phyloP scores from a whole-genome alignment of 257 asterid genomes.

The Primulina tabacum region DNA sequence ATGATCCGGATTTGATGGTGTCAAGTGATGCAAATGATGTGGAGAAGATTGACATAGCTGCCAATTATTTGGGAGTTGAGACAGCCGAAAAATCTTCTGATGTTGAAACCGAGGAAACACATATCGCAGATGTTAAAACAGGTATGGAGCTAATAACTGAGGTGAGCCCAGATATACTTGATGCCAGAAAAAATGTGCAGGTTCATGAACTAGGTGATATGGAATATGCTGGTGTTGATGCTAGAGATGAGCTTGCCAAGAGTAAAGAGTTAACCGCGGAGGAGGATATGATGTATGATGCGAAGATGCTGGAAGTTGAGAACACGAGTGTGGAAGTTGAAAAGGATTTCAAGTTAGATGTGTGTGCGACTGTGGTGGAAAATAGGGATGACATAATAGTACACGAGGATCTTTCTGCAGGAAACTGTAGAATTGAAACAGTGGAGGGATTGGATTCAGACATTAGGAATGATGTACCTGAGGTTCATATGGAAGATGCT shows the following conservation, averaged over 20 bases:
- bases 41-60: conserved; percentile 31
- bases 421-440: conserved; percentile 32
- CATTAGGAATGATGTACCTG: conserved; percentile 22
- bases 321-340: conserved; percentile 21
- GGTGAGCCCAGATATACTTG: conserved; percentile 20
- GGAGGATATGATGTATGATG: conserved; percentile 22
- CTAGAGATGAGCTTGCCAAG: conserved; percentile 29
- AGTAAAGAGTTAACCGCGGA: conserved; percentile 25
- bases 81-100: conserved; percentile 20
- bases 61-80: conserved; percentile 30
- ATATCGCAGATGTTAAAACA: conserved; percentile 19
- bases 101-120: conserved; percentile 1
- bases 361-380: conserved; percentile 26
- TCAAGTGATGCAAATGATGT: conserved; percentile 21
- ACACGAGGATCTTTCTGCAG: conserved; percentile 32
- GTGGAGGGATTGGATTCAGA: conserved; percentile 34
- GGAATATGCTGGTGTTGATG: conserved; percentile 13
- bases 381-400: conserved; percentile 24
- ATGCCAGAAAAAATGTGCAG: conserved; percentile 33
- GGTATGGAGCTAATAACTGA: conserved; percentile 25
- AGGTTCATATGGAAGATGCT: conserved; percentile 30
- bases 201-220: conserved; percentile 18
- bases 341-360: conserved; percentile 29
- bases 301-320: conserved; percentile 29
- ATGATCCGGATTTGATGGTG: conserved; percentile 15